Base-by-base conservation (phyloP, 2,329 filamentous ascomycete species). In the Pyricularia sp. region DNA sequence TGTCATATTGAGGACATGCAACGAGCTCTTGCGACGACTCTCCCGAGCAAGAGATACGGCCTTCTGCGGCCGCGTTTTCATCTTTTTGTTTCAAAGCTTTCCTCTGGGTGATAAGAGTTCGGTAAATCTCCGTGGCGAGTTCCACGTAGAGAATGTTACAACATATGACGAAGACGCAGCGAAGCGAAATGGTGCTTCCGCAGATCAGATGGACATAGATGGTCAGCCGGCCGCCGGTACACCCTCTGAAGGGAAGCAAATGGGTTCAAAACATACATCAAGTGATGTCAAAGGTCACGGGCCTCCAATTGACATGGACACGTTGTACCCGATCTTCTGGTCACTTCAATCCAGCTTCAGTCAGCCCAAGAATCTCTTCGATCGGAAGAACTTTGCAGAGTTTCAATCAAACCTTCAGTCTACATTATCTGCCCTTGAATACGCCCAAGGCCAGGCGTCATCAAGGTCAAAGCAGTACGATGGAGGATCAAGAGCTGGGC, bases 21-120 rank as follows among this genome's bases (percentile, higher is more conserved):
- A 97, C 75, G 94, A 97, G 76, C 81, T 99, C 19, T 81, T 99
- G n/a, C 87, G 93, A 44, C 85, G 94, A 60, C 82, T 99, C 2
- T 97, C 94, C n/a, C 86, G 94, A 65, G 93, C 94, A 4, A 93
- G 97, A 74, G 94, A 99, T 75, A 96, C 94, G 0, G 92, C 96
- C 0, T 99, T 99, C 73, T 99, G 94, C 72, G 94, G 94, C 19
- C 85, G 94, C 53, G 94, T 99, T 30, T 97, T 97, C 75, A 97
- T 99, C 68, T 99, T 97, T 75, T 85, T 99, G 73, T 99, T 97
- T 75, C 94, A 99, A 75, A 96, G 92, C 74, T 97, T 99, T 72
- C 94, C 94, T 1, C 81, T 99, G 0, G 93, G 93, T 35, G 96
- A 99, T 76, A 94, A 93, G 74, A 97, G 94, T 74, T 97, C 94